A percentile compares a stretch with the other conserved stretches of the same genome.
Evolutionary conservation across 2,329 filamentous ascomycete genomes (phyloP).

Genomic region (Aspergillus latus): DNA sequence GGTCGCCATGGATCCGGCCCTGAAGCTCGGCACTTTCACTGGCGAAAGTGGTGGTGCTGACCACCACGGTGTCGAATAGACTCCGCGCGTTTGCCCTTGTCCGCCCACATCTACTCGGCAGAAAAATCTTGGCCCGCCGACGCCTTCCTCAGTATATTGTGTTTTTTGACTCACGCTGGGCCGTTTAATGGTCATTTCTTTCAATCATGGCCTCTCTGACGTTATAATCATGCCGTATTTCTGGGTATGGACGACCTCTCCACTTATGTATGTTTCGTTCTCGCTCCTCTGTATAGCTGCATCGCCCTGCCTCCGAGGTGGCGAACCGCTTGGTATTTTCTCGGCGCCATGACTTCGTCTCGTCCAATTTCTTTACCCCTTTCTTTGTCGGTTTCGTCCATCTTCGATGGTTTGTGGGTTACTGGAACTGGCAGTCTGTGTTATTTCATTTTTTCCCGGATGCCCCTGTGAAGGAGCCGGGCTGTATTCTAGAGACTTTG

Average conservation of each 20-base stretch:
- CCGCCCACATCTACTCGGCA: constrained; percentile 17
- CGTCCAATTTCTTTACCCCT: constrained; percentile 11
- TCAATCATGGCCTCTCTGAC: constrained; percentile 15
- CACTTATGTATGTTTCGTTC: constrained; percentile 22
- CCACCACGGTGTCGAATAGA: constrained; percentile 40
- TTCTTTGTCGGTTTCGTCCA: constrained; percentile 13
- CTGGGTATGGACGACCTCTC: constrained; percentile 23
- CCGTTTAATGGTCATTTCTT: constrained; percentile 23
- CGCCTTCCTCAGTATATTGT: constrained; percentile 15
- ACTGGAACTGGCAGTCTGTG: constrained; percentile 8
- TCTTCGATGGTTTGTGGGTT: constrained; percentile 6
- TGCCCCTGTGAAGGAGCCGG: constrained; percentile 4
- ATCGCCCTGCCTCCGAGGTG: constrained; percentile 30
- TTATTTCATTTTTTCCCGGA: constrained; percentile 13
- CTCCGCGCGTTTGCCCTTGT: constrained; percentile 20
- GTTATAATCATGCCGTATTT: constrained; percentile 6
- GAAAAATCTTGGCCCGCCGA: constrained; percentile 18
- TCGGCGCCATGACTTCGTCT: constrained; percentile 31
- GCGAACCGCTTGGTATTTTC: constrained; percentile 33
- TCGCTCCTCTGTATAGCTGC: constrained; percentile 34
- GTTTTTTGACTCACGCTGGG: constrained; percentile 25
- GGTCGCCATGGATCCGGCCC: constrained; percentile 83
- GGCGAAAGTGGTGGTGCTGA: constrained; percentile 34
- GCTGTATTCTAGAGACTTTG: constrained; percentile 19
- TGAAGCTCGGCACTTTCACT: constrained; percentile 59